Conservation (phyloP, 805 yeast genomes). For the Lachancea sp. region DNA sequence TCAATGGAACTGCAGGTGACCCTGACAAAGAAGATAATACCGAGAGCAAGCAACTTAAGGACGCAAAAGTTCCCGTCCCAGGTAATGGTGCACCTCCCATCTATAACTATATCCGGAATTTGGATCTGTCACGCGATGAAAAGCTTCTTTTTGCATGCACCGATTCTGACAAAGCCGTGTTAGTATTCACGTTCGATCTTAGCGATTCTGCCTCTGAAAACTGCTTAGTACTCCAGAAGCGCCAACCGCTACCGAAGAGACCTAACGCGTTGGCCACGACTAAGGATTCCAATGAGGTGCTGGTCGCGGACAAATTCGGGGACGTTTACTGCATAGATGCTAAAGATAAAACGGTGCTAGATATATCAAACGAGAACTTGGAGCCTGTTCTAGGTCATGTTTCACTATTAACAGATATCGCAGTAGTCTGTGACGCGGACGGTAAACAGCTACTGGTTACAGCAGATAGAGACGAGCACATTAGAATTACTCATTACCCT, state of each 20-base stretch:
- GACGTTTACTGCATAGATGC: constrained; percentile 71
- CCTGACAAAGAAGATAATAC: constrained; percentile 44
- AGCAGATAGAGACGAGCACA: constrained; percentile 94
- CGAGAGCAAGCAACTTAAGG: constrained; percentile 41
- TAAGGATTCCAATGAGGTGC: constrained; percentile 42
- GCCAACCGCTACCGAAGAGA: constrained; percentile 82
- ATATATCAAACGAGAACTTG: constrained; percentile 36
- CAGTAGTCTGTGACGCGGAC: constrained; percentile 15
- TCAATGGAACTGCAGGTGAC: too few species aligned
- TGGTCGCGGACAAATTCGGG: constrained; percentile 93
- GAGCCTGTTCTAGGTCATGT: constrained; percentile 90
- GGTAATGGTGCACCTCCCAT: constrained; percentile 66
- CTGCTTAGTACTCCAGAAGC: constrained; percentile 48
- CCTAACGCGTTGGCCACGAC: constrained; percentile 76
- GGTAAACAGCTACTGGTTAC: constrained; percentile 55
- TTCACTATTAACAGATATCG: constrained; percentile 83
- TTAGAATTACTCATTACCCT: constrained; percentile 76
- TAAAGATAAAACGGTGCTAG: constrained; percentile 22
- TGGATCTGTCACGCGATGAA: constrained; percentile 49
- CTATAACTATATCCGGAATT: constrained; percentile 60
- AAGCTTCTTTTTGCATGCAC: constrained; percentile 59
- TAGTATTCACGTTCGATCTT: constrained; percentile 44
- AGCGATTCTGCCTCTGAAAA: constrained; percentile 27
- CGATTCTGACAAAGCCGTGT: constrained; percentile 76
- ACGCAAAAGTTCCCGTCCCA: constrained; percentile 52